Percentiles rank a stretch among this genome's conserved stretches.
Conservation (phyloP, 345 rosid species). For the Dimocarpus longan region DNA sequence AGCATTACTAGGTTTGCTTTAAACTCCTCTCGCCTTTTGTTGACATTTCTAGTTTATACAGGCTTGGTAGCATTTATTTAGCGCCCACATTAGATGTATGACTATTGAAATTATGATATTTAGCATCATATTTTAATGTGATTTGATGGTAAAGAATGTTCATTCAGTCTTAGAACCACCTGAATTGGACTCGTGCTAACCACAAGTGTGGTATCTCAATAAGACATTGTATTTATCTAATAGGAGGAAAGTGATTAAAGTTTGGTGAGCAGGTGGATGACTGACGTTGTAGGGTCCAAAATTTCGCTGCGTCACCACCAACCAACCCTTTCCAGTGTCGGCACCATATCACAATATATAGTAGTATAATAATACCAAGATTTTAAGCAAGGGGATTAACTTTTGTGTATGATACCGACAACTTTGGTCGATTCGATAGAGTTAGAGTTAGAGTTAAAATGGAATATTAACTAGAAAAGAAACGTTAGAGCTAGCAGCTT, state of each 20-base stretch:
- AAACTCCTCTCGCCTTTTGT: neutral
- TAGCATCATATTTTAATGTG: no score
- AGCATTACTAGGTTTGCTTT: neutral
- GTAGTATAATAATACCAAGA: neutral
- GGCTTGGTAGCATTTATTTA: neutral
- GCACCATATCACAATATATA: constrained; percentile 9
- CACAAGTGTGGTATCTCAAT: no score
- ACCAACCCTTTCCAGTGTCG: constrained; percentile 22
- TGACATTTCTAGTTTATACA: no score
- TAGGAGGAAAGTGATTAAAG: neutral
- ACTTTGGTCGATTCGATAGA: constrained; percentile 7
- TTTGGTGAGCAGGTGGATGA: neutral
- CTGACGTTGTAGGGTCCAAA: constrained; percentile 6
- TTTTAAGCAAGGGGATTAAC: neutral
- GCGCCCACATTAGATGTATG: no score
- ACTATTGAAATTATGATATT: no score
- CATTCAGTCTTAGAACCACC: no score
- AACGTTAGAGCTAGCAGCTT: neutral
- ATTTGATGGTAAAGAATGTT: no score
- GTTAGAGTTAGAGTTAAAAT: neutral
- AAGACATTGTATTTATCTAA: neutral
- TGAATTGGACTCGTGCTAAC: no score
- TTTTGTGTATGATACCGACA: constrained; percentile 10
- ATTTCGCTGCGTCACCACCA: constrained; percentile 18
- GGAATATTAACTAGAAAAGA: neutral